phyloP scores from a whole-genome alignment of 1,284 basidiomycete genomes.

The Leccinum olivaceoglutinosum region DNA sequence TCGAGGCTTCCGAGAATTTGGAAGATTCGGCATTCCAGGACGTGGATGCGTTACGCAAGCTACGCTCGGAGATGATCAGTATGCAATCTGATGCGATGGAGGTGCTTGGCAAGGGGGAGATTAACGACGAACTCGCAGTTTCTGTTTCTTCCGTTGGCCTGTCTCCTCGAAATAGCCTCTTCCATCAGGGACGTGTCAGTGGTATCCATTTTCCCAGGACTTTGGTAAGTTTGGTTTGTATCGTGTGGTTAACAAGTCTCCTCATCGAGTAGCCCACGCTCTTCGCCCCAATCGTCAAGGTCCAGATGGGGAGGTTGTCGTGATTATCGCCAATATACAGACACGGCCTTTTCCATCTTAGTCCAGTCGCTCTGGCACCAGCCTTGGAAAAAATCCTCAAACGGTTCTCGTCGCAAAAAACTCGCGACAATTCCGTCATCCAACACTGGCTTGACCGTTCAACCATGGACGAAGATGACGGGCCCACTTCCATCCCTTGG shows the following conservation, averaged over 20 bases:
- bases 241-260: too few species aligned
- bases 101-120: slow-evolving; percentile 33
- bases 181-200: slow-evolving; percentile 71
- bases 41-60: slow-evolving; percentile 73
- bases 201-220: slow-evolving; percentile 78
- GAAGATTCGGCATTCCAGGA: slow-evolving; percentile 79
- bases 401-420: not conserved
- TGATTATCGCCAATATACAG: too few species aligned
- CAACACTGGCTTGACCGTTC: not conserved
- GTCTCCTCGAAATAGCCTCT: slow-evolving; percentile 38
- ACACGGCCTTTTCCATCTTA: not conserved
- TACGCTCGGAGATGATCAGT: slow-evolving; percentile 62
- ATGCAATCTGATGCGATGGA: slow-evolving; percentile 56
- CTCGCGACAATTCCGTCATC: not conserved
- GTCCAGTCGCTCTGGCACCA: not conserved
- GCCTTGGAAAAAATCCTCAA: not conserved
- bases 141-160: slow-evolving; percentile 31
- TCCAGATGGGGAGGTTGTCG: too few species aligned
- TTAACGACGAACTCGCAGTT: slow-evolving; percentile 36
- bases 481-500: slow-evolving; percentile 13
- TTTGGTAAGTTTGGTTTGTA: slow-evolving; percentile 45
- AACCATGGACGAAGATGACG: slow-evolving; percentile 9
- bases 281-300: too few species aligned
- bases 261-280: too few species aligned
- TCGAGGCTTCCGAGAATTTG: slow-evolving; percentile 79